Evolutionary conservation across 176 grass and related monocot species (phyloP).

Genomic region (Eragrostis nindensis): DNA sequence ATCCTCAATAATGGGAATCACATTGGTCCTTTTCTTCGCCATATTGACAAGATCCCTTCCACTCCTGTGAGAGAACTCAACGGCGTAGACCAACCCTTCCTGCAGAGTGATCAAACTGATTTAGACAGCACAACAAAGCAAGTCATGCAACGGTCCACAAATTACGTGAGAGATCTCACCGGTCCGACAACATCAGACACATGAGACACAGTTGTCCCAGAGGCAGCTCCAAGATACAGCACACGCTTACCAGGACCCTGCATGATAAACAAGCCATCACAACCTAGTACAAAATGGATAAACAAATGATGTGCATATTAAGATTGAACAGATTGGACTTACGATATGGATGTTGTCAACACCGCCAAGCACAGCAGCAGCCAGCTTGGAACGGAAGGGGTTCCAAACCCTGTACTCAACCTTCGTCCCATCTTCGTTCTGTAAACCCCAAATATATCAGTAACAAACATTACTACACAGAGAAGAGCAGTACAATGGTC

Average conservation of each 20-base stretch:
- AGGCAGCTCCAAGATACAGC: conserved; percentile 91
- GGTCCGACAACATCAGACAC: conserved; percentile 92
- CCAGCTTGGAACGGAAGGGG: conserved; percentile 89
- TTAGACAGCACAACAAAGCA: not conserved
- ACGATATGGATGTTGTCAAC: conserved; percentile 92
- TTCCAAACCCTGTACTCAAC: conserved; percentile 91
- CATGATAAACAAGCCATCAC: not conserved
- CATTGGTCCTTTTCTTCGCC: conserved; percentile 97
- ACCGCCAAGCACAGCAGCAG: conserved; percentile 81
- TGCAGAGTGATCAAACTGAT: not conserved
- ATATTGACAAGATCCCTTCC: conserved; percentile 94
- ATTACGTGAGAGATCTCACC: conserved; percentile 26
- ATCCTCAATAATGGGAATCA: conserved; percentile 96
- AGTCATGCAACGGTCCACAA: rapidly evolving
- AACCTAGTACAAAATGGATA: too few relatives aligned
- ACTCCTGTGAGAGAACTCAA: conserved; percentile 97
- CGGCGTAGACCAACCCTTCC: conserved; percentile 83
- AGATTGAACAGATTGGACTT: conserved; percentile 13
- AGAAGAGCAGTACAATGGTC: not conserved
- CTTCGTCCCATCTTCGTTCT: conserved; percentile 80
- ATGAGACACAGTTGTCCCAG: conserved; percentile 82
- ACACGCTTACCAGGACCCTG: conserved; percentile 78
- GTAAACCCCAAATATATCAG: not conserved
- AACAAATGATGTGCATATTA: not conserved
- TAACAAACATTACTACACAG: not conserved